These are phyloP conservation scores for Colletotrichum filicis DNA, from an alignment of 2,329 filamentous ascomycete species.

Conservation along the genomic window DNA sequence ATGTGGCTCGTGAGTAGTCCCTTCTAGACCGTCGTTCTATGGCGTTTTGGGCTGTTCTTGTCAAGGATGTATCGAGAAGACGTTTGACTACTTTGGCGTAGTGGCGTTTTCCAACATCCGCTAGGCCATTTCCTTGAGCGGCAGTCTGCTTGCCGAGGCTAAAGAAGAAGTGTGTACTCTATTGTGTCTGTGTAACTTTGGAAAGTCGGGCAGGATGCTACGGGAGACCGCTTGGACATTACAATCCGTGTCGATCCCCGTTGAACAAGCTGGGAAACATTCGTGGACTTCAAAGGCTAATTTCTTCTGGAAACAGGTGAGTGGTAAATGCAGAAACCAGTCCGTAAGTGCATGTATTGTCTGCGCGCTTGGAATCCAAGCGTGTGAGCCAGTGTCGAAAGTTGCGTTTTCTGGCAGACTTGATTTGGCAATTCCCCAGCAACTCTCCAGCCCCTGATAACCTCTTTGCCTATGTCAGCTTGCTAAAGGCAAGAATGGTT, in stretches of 20 bases:
- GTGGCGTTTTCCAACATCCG: conserved; percentile 11
- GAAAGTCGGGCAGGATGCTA: background rate
- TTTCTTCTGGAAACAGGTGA: background rate
- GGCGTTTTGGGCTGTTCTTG: background rate
- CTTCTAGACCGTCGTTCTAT: conserved; percentile 7
- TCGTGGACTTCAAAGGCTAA: background rate
- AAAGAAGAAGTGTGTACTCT: background rate
- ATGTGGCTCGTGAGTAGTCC: conserved; percentile 29
- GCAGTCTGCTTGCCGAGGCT: conserved; percentile 7
- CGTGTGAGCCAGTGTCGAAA: background rate
- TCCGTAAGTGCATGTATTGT: background rate
- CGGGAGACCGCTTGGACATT: background rate
- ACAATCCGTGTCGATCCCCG: background rate
- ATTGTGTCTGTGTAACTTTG: background rate
- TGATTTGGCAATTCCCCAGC: background rate
- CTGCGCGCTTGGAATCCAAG: background rate
- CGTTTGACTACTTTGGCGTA: background rate
- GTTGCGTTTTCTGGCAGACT: conserved; percentile 7
- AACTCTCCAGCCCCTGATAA: background rate
- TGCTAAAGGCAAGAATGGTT: background rate
- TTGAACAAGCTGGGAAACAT: background rate
- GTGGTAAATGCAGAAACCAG: background rate
- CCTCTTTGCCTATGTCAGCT: conserved; percentile 1
- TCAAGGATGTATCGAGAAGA: conserved; percentile 5
- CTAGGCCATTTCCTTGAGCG: background rate